phyloP scores from a whole-genome alignment of 345 rosid genomes.

The Arabidopsis suecica region DNA sequence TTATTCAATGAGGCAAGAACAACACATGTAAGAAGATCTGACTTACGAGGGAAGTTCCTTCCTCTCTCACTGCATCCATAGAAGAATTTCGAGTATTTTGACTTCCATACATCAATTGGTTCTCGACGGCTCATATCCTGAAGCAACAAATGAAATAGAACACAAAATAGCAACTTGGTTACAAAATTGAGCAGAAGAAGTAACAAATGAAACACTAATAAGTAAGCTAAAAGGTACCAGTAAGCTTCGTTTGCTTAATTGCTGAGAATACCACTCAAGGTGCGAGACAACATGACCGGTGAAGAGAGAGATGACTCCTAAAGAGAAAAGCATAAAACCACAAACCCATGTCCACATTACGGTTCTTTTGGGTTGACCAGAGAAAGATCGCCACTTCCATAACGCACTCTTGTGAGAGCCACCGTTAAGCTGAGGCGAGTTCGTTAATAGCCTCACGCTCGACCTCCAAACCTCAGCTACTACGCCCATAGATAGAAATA shows the following conservation, averaged over 20 bases:
- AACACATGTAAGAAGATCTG: conserved; percentile 27
- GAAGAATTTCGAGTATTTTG: conserved; percentile 63
- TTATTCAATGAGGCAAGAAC: neutral
- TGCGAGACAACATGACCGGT: conserved; percentile 94
- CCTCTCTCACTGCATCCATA: conserved; percentile 89
- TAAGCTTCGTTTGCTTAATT: conserved; percentile 62
- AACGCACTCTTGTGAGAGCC: conserved; percentile 43
- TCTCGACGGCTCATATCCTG: conserved; percentile 62
- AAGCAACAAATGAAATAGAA: neutral
- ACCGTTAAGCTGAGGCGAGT: conserved; percentile 65
- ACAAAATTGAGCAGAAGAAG: conserved; percentile 8
- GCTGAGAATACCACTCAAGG: conserved; percentile 96
- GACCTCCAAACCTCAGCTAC: conserved; percentile 61
- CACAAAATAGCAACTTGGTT: neutral
- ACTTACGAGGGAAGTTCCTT: conserved; percentile 70
- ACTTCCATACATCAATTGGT: conserved; percentile 89
- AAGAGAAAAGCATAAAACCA: conserved; percentile 82
- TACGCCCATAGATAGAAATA: conserved; percentile 51
- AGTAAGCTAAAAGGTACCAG: conserved; percentile 52
- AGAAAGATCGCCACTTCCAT: conserved; percentile 59
- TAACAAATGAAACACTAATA: neutral
- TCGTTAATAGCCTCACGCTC: conserved; percentile 57
- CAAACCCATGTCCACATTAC: conserved; percentile 73
- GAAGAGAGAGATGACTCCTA: conserved; percentile 91
- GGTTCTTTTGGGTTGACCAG: conserved; percentile 50